Conservation (phyloP, 768 basidiomycete species). For the Mrakia frigida region DNA sequence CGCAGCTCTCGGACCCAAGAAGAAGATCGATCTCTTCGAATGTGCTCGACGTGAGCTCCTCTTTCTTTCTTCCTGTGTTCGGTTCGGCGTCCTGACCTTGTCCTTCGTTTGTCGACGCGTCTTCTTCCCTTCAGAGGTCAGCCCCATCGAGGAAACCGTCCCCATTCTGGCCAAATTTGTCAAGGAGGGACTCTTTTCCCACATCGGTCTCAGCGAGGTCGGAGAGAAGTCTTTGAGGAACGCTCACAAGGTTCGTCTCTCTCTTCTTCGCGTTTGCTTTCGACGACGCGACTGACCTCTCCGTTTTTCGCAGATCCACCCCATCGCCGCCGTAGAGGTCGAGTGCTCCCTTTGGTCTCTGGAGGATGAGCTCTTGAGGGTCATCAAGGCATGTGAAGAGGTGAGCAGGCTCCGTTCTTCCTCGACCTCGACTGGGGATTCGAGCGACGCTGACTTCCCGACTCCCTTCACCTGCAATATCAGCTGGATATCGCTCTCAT, state of each 20-base stretch:
- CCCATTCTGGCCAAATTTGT: slow-evolving; percentile 48
- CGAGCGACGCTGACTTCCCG: neutral
- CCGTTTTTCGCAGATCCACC: slow-evolving; percentile 48
- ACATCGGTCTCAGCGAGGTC: slow-evolving; percentile 60
- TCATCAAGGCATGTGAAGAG: slow-evolving; percentile 54
- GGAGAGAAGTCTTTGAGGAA: slow-evolving; percentile 39
- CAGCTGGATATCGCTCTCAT: slow-evolving; percentile 53
- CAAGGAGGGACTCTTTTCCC: slow-evolving; percentile 55
- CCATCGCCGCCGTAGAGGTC: slow-evolving; percentile 60
- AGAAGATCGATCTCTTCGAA: slow-evolving; percentile 60
- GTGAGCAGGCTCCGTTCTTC: slow-evolving; percentile 38
- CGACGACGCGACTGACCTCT: neutral
- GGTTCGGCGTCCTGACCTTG: neutral
- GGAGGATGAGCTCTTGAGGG: slow-evolving; percentile 52
- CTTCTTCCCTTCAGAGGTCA: neutral
- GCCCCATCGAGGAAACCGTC: neutral
- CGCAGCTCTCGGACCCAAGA: slow-evolving; percentile 51
- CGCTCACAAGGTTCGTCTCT: slow-evolving; percentile 1
- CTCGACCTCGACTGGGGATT: neutral
- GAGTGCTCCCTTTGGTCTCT: slow-evolving; percentile 63
- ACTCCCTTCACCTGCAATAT: neutral
- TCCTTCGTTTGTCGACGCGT: neutral
- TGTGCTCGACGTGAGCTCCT: slow-evolving; percentile 45
- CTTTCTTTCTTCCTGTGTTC: neutral
- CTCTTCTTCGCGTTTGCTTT: neutral